These are phyloP conservation scores for Gynochthodes officinalis DNA, from an alignment of 257 asterid species.

Conservation along the genomic window DNA sequence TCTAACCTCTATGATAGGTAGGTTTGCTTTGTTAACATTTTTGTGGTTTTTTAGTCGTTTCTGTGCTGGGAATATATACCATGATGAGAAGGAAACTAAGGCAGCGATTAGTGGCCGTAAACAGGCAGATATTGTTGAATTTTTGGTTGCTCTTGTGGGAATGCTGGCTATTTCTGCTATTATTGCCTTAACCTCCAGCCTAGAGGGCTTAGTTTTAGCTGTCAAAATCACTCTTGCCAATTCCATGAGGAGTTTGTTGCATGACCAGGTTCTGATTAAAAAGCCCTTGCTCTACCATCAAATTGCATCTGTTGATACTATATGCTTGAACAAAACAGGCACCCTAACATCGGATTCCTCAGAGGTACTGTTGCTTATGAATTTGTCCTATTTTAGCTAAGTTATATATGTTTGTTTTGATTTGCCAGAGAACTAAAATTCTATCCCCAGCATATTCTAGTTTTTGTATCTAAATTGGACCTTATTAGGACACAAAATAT, in stretches of 20 bases:
- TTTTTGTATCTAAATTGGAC: too few species aligned
- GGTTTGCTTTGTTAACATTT: constrained; percentile 11
- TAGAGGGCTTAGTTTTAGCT: constrained; percentile 19
- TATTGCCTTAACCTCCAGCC: constrained; percentile 23
- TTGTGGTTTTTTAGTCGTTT: constrained; percentile 13
- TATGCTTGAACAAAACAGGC: constrained; percentile 29
- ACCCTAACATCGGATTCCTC: constrained; percentile 15
- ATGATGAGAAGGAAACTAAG: background rate
- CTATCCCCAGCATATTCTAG: too few species aligned
- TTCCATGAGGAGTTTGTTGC: constrained; percentile 23
- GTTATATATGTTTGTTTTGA: too few species aligned
- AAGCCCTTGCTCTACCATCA: constrained; percentile 19
- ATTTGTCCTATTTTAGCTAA: background rate
- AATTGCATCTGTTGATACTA: constrained; percentile 22
- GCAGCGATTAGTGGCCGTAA: background rate
- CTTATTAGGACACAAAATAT: too few species aligned
- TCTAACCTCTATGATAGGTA: background rate
- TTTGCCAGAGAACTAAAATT: too few species aligned
- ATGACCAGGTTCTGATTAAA: constrained; percentile 8
- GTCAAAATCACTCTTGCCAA: constrained; percentile 16
- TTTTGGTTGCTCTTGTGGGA: constrained; percentile 13
- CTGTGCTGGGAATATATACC: constrained; percentile 4
- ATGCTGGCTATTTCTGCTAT: constrained; percentile 16
- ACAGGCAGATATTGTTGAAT: constrained; percentile 5
- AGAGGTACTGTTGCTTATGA: constrained; percentile 14